Conservation (phyloP, 164 flowering plant genomes). For the Vitis cinerea region DNA sequence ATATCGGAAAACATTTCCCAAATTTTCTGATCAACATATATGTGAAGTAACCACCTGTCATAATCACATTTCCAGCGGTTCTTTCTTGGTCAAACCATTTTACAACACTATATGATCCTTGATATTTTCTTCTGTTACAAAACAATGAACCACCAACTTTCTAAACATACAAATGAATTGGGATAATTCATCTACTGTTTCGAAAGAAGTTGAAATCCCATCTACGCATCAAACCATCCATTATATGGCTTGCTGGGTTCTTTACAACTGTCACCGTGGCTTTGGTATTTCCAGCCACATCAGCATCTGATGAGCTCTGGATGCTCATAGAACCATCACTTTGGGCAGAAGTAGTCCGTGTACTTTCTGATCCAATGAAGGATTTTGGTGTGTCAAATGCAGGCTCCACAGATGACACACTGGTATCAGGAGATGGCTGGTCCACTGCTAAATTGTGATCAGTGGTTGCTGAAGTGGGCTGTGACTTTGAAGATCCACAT, state of each 20-base stretch:
- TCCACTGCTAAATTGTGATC: constrained; percentile 12
- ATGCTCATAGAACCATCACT: constrained; percentile 28
- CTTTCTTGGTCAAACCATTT: constrained; percentile 8
- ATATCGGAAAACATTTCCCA: too few relatives aligned
- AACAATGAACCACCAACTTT: constrained; percentile 10
- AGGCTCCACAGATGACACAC: constrained; percentile 5
- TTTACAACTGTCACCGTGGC: constrained; percentile 65
- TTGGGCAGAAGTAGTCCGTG: constrained; percentile 17
- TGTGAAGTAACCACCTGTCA: too few relatives aligned
- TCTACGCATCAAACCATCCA: constrained; percentile 78
- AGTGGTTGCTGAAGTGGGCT: constrained; percentile 13
- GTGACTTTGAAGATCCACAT: constrained; percentile 9
- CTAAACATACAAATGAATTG: background rate
- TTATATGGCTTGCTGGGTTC: constrained; percentile 52
- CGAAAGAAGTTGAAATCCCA: constrained; percentile 84
- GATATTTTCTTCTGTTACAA: constrained; percentile 22
- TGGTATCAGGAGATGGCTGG: constrained; percentile 18
- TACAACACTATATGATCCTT: constrained; percentile 14
- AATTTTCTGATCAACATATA: too few relatives aligned
- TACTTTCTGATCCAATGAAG: constrained; percentile 12
- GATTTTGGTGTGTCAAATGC: constrained; percentile 14
- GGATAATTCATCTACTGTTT: constrained; percentile 31
- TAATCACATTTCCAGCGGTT: too few relatives aligned
- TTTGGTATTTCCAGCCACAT: constrained; percentile 48
- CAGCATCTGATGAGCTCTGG: constrained; percentile 38